These are phyloP conservation scores for Coniochaeta sp. DNA, from an alignment of 2,329 filamentous ascomycete genomes.

Conservation along the genomic window DNA sequence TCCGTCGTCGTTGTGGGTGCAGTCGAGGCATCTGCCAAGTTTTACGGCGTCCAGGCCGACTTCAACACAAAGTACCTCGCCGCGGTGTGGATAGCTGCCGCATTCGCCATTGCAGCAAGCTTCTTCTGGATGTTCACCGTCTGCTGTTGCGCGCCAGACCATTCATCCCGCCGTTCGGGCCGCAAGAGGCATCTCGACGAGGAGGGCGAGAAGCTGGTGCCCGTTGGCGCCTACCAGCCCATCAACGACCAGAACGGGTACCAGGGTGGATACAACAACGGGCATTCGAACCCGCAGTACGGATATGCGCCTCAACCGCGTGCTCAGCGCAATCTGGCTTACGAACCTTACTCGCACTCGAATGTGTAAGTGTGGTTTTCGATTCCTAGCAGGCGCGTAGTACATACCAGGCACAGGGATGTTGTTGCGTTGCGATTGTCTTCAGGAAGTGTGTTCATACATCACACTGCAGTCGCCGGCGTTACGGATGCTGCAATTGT, in stretches of 20 bases:
- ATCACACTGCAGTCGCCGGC: neutral
- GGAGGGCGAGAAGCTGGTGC: conserved; percentile 45
- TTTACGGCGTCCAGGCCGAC: conserved; percentile 62
- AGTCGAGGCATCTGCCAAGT: conserved; percentile 58
- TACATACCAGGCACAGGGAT: neutral
- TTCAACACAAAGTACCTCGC: conserved; percentile 66
- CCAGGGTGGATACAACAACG: conserved; percentile 22
- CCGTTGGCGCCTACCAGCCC: conserved; percentile 36
- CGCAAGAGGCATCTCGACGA: conserved; percentile 17
- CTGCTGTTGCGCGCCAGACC: conserved; percentile 79
- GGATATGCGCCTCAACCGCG: conserved; percentile 19
- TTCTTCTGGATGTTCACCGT: conserved; percentile 89
- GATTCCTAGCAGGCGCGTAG: neutral
- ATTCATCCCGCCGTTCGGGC: conserved; percentile 21
- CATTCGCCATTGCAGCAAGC: conserved; percentile 65
- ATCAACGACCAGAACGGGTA: conserved; percentile 31
- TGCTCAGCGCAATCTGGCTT: conserved; percentile 44
- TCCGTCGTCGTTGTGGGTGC: conserved; percentile 63
- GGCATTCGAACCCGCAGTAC: conserved; percentile 31
- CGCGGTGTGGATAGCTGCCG: conserved; percentile 71
- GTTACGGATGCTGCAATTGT: neutral
- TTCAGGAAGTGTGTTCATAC: neutral
- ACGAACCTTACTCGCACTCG: conserved; percentile 56
- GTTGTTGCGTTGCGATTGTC: neutral
- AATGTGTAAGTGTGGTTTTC: conserved; percentile 32